A percentile compares a stretch with the other conserved stretches of the same genome.
phyloP scores from a whole-genome alignment of 2,329 filamentous ascomycete species.

The Erysiphe pulchra region DNA sequence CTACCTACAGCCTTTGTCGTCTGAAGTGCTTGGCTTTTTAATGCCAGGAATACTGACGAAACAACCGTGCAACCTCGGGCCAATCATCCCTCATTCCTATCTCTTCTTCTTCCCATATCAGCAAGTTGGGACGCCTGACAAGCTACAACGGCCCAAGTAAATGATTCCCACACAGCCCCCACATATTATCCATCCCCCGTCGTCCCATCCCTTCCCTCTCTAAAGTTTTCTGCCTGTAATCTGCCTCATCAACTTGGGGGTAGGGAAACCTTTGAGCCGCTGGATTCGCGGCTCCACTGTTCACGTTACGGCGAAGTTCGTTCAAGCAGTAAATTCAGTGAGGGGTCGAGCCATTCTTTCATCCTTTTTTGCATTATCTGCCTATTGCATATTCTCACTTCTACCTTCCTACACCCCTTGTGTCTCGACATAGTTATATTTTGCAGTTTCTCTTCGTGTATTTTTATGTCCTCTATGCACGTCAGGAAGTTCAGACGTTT shows the following conservation, averaged over 20 bases:
- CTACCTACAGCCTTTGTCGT: background rate
- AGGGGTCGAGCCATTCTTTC: background rate
- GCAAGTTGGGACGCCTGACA: background rate
- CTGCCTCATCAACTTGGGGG: background rate
- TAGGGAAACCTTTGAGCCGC: background rate
- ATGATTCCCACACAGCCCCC: background rate
- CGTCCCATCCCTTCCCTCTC: background rate
- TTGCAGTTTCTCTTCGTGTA: too few relatives aligned
- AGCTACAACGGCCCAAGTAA: slow-evolving; percentile 1
- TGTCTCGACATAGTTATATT: background rate
- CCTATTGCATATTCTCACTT: background rate
- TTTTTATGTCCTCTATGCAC: too few relatives aligned
- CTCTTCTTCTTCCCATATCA: background rate
- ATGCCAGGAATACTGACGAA: background rate
- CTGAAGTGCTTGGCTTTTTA: background rate
- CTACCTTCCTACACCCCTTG: background rate
- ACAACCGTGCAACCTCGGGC: background rate
- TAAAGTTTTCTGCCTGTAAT: background rate
- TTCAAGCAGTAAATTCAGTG: background rate
- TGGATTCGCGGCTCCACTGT: background rate
- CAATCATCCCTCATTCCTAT: background rate
- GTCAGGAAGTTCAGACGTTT: too few relatives aligned
- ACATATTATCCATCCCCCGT: background rate
- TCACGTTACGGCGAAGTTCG: background rate
- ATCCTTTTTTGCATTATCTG: background rate